Conservation (phyloP, 2,329 filamentous ascomycete genomes). For the Calonectria montana region DNA sequence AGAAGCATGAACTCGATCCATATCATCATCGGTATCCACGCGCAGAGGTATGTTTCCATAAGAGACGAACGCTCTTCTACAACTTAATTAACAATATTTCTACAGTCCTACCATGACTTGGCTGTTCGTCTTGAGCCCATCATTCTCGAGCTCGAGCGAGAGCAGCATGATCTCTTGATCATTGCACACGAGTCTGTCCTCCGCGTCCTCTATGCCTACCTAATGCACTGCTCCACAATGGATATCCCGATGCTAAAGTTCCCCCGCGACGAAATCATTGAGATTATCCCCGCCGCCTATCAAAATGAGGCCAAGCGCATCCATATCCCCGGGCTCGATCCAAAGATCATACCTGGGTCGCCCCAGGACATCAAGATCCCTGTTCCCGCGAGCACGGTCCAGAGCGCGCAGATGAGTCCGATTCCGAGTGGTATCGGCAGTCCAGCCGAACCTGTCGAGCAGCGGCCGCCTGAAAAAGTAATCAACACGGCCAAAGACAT, state of each 20-base stretch:
- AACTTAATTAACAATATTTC: constrained; percentile 12
- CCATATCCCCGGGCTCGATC: constrained; percentile 77
- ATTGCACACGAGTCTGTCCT: constrained; percentile 99
- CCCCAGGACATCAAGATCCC: constrained; percentile 86
- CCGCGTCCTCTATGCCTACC: constrained; percentile 93
- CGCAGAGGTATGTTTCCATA: constrained; percentile 74
- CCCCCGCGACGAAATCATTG: constrained; percentile 96
- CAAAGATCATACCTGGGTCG: constrained; percentile 78
- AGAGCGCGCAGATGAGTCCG: constrained; percentile 57
- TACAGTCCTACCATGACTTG: constrained; percentile 94
- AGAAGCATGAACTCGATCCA: constrained; percentile 92
- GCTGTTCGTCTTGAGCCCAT: constrained; percentile 98
- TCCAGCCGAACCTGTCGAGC: constrained; percentile 56
- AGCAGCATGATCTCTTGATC: constrained; percentile 97
- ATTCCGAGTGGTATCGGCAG: constrained; percentile 60
- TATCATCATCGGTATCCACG: constrained; percentile 97
- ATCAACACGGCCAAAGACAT: constrained; percentile 62
- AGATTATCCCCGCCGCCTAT: constrained; percentile 97
- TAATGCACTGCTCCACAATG: constrained; percentile 97
- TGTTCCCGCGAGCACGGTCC: constrained; percentile 62
- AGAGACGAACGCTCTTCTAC: background rate
- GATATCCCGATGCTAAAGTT: constrained; percentile 95
- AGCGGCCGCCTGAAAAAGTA: constrained; percentile 59
- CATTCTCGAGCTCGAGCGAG: constrained; percentile 95
- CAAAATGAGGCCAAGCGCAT: constrained; percentile 96